Conservation (phyloP, 2,329 filamentous ascomycete species). For the Reticulascus tulasneorum region DNA sequence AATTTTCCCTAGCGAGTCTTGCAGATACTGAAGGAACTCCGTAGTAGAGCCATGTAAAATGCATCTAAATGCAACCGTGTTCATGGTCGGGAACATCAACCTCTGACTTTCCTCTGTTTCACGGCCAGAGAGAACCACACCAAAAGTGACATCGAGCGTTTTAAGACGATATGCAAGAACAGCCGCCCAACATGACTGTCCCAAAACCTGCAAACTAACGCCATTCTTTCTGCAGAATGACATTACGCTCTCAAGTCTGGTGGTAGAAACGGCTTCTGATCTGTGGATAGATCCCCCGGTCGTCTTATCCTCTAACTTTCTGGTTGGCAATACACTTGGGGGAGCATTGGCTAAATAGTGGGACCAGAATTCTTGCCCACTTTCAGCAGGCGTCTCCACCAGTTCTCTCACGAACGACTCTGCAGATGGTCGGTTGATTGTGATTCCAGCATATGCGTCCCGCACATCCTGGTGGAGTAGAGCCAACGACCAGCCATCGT, state of each 20-base stretch:
- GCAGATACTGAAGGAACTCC: constrained; percentile 68
- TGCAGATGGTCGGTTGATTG: constrained; percentile 41
- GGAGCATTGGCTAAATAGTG: constrained; percentile 55
- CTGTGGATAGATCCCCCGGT: too few relatives aligned
- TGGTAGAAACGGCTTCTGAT: constrained; percentile 29
- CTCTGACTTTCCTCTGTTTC: constrained; percentile 65
- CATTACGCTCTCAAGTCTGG: constrained; percentile 22
- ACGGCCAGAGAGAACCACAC: constrained; percentile 79
- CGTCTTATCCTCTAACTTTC: constrained; percentile 31
- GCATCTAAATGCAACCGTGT: constrained; percentile 73
- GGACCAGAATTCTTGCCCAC: constrained; percentile 61
- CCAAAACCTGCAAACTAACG: constrained; percentile 72
- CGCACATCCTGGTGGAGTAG: constrained; percentile 69
- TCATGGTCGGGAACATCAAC: constrained; percentile 86
- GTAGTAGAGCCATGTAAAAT: constrained; percentile 64
- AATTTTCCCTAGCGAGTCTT: constrained; percentile 63
- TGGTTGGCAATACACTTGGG: constrained; percentile 27
- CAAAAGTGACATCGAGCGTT: constrained; percentile 74
- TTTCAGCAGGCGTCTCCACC: constrained; percentile 32
- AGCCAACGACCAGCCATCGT: constrained; percentile 81
- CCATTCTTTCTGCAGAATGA: constrained; percentile 61
- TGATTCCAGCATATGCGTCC: constrained; percentile 53
- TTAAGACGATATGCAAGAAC: constrained; percentile 60
- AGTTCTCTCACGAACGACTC: constrained; percentile 53
- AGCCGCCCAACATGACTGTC: constrained; percentile 72